Conservation (phyloP, 73 alveolate species). For the Tetrahymena borealis region DNA sequence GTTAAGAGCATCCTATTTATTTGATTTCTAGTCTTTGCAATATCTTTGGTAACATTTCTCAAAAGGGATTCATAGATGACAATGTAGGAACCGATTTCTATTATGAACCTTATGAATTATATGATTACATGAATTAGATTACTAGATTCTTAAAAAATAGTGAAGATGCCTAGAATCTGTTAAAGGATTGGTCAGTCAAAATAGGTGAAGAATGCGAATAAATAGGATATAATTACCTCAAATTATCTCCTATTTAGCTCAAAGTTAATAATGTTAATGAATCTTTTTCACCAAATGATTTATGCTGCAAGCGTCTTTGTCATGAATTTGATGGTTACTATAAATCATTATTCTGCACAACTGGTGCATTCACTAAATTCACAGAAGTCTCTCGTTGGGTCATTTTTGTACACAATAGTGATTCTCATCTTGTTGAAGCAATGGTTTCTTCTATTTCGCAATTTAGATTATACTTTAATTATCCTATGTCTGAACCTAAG, state of each 20-base stretch:
- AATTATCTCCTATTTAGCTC: neutral
- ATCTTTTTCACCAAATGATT: neutral
- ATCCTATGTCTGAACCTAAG: neutral
- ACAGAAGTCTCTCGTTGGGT: neutral
- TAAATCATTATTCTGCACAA: neutral
- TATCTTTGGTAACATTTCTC: neutral
- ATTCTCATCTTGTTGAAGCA: neutral
- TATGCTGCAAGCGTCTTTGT: neutral
- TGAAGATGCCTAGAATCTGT: neutral
- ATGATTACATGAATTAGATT: neutral
- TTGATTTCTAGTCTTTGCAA: neutral
- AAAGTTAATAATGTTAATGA: neutral
- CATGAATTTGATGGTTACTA: neutral
- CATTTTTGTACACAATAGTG: neutral
- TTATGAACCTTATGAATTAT: neutral
- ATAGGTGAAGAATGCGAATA: neutral
- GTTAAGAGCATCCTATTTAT: neutral
- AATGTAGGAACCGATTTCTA: neutral
- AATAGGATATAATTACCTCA: neutral
- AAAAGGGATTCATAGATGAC: neutral
- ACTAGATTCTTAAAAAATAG: neutral
- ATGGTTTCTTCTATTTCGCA: neutral
- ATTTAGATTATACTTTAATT: neutral
- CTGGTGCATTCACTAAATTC: neutral
- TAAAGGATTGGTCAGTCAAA: neutral